Conservation (phyloP, 2,329 filamentous ascomycete genomes). For the Cercospora janseana region DNA sequence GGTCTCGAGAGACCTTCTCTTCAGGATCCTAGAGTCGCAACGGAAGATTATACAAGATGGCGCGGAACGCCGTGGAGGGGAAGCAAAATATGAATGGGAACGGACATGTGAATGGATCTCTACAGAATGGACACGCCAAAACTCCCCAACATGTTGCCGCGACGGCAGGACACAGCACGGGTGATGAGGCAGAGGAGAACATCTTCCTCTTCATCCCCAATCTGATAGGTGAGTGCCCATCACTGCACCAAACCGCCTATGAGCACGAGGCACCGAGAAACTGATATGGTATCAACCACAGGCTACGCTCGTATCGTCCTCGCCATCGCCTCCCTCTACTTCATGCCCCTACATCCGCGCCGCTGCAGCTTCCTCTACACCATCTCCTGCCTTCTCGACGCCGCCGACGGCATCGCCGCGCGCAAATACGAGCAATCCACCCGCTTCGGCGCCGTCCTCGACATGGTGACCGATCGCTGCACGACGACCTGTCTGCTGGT, state of each 20-base stretch:
- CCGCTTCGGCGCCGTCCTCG: slow-evolving; percentile 90
- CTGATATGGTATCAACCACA: slow-evolving; percentile 28
- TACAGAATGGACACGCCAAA: slow-evolving; percentile 27
- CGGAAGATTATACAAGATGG: slow-evolving; percentile 25
- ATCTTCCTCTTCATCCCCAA: slow-evolving; percentile 56
- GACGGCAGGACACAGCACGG: slow-evolving; percentile 15
- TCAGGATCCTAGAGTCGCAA: too few species aligned
- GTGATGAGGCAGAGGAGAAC: slow-evolving; percentile 46
- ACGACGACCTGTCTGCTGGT: slow-evolving; percentile 93
- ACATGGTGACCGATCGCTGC: slow-evolving; percentile 99
- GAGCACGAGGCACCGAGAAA: neutral
- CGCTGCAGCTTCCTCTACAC: slow-evolving; percentile 91
- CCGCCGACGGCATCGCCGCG: slow-evolving; percentile 91
- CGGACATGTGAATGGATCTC: slow-evolving; percentile 23
- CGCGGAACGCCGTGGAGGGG: slow-evolving; percentile 28
- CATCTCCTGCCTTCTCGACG: slow-evolving; percentile 91
- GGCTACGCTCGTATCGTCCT: slow-evolving; percentile 53
- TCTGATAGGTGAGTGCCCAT: slow-evolving; percentile 46
- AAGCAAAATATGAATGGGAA: slow-evolving; percentile 17
- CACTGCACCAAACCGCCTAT: neutral
- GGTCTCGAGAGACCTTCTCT: too few species aligned
- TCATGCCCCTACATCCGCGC: slow-evolving; percentile 97
- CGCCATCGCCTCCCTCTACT: slow-evolving; percentile 89
- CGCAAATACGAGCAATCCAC: slow-evolving; percentile 85
- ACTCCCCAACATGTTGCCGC: slow-evolving; percentile 7